Conservation (phyloP, 2,329 filamentous ascomycete genomes). For the Didymella segeticola region DNA sequence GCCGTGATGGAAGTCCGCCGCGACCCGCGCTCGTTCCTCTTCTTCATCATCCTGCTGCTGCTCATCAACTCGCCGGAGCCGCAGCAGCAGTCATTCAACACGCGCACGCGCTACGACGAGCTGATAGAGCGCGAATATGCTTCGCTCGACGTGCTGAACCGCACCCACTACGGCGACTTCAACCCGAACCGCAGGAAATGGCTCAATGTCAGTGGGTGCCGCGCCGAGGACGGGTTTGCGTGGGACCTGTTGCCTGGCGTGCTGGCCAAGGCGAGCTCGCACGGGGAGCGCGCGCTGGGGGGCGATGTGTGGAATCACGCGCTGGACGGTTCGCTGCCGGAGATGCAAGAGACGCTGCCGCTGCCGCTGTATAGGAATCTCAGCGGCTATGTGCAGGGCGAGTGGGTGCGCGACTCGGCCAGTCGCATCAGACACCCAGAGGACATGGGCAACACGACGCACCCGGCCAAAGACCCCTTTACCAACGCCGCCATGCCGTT, state of each 20-base stretch:
- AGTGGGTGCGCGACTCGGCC: conserved; percentile 70
- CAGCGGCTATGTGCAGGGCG: conserved; percentile 77
- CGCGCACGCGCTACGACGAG: conserved; percentile 51
- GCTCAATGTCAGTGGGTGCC: conserved; percentile 74
- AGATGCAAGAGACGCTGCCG: conserved; percentile 44
- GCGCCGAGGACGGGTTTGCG: conserved; percentile 74
- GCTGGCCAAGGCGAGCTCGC: conserved; percentile 62
- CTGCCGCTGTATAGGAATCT: conserved; percentile 77
- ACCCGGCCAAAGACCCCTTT: conserved; percentile 72
- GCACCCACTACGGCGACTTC: conserved; percentile 56
- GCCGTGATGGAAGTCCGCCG: conserved; percentile 47
- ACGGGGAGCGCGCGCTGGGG: conserved; percentile 12
- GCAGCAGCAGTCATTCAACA: conserved; percentile 42
- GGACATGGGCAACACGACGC: conserved; percentile 58
- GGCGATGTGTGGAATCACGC: conserved; percentile 57
- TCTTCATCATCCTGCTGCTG: conserved; percentile 48
- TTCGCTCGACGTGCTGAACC: conserved; percentile 54
- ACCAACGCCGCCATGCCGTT: conserved; percentile 64
- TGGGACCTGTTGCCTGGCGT: conserved; percentile 78
- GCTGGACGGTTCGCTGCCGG: conserved; percentile 42
- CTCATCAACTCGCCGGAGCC: conserved; percentile 48
- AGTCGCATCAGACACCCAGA: conserved; percentile 55
- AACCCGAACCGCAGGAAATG: conserved; percentile 54
- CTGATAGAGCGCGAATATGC: conserved; percentile 59
- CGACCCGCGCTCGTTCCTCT: conserved; percentile 46